Base-by-base conservation (phyloP, 164 flowering plant genomes). In the Protea cynaroides region DNA sequence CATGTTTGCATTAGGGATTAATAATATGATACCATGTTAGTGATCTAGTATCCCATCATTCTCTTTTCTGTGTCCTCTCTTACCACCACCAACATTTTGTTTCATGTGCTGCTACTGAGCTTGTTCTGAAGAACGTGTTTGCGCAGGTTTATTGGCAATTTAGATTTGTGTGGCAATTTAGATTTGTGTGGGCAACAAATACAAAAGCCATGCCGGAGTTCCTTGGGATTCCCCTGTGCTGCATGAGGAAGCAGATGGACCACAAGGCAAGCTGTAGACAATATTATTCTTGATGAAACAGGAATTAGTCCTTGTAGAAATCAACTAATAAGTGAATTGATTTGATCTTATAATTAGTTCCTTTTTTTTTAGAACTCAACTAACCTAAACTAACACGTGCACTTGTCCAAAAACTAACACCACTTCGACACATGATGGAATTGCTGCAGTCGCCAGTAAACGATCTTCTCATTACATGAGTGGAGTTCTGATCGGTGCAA, bases 171-270 rank as follows among this genome's bases (percentile, higher is more conserved):
- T 81, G 99, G 99, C 53, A 81, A 76, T 91, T 66, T 76, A 80
- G 68, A 91, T n/a, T n/a, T n/a, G n/a, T n/a, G n/a, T n/a, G 84
- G 75, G 83, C 85, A 23, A 91, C 97, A n/a, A n/a, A n/a, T n/a
- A n/a, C n/a, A n/a, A n/a, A n/a, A n/a, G n/a, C n/a, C n/a, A n/a
- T n/a, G n/a, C 50, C 77, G 78, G 25, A 85, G 86, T 19, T 84
- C 99, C 49, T 51, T 85, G 76, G 99, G 97, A 57, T 91, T 91
- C 75, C 99, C 97, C 75, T 12, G 92, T 89, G 23, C 71, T 94
- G 51, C 99, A 97, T 5, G 91, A 84, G 64, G 82, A 84, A 11
- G 83, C 69, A 25, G 91, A 89, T 68, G 83, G 78, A 72, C 78
- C 78, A 62, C 50, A 81, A 75, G 90, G 96, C 76, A 81, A 74